phyloP scores from a whole-genome alignment of 371 early-diverging fungal genomes.

The Syncephalastrum monosporum region DNA sequence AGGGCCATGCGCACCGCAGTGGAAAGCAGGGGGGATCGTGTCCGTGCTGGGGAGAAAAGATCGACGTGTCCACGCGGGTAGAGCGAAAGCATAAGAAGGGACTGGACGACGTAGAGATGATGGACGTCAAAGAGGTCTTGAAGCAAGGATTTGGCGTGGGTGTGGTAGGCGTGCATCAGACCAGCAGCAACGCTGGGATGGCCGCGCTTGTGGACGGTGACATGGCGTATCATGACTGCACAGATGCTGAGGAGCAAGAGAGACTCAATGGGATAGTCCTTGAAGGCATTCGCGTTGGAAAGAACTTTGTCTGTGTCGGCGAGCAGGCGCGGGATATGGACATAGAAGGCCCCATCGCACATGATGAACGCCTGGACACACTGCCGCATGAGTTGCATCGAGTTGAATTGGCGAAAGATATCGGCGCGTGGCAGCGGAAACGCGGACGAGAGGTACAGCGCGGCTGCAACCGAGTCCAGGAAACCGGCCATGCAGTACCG shows the following conservation, averaged over 20 bases:
- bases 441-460: conserved; percentile 15
- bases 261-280: conserved; percentile 28
- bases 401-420: conserved; percentile 31
- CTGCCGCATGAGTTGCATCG: conserved; percentile 39
- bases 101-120: conserved; percentile 39
- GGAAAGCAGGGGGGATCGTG: conserved; percentile 21
- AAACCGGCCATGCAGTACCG: conserved; percentile 21
- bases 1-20: conserved; percentile 34
- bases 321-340: conserved; percentile 31
- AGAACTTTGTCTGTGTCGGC: conserved; percentile 35
- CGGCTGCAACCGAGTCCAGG: conserved; percentile 22
- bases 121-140: conserved; percentile 44
- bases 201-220: conserved; percentile 25
- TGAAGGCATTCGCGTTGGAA: conserved; percentile 28
- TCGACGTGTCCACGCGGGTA: conserved; percentile 37
- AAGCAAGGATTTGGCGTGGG: conserved; percentile 36
- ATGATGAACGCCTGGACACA: conserved; percentile 41
- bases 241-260: conserved; percentile 39
- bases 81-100: conserved; percentile 39
- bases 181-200: conserved; percentile 24
- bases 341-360: conserved; percentile 39
- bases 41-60: conserved; percentile 31
- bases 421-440: conserved; percentile 15
- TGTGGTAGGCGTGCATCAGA: conserved; percentile 33
- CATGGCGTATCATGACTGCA: conserved; percentile 40